These are phyloP conservation scores for Actinomortierella wolfii DNA, from an alignment of 371 early-diverging fungal species.

Conservation along the genomic window DNA sequence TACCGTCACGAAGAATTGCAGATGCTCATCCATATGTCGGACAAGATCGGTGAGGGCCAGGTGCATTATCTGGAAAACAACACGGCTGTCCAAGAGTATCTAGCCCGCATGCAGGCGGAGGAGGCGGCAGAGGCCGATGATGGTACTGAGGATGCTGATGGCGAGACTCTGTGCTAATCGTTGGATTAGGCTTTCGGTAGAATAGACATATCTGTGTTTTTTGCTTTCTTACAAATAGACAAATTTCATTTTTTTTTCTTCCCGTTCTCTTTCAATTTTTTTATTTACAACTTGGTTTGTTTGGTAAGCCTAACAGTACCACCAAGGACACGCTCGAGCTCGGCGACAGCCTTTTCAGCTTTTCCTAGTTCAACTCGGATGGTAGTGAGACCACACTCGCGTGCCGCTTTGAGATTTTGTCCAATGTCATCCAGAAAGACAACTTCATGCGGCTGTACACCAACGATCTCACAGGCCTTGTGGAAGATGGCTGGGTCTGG, in stretches of 20 bases:
- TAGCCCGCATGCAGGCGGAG: constrained; percentile 21
- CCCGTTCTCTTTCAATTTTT: too few relatives aligned
- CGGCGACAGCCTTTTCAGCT: constrained; percentile 60
- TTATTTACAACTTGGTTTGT: constrained; percentile 18
- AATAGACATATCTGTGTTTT: too few relatives aligned
- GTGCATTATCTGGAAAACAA: constrained; percentile 18
- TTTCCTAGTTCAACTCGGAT: constrained; percentile 64
- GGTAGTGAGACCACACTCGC: constrained; percentile 65
- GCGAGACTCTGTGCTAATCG: too few relatives aligned
- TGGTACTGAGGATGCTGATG: too few relatives aligned
- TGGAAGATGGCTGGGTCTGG: constrained; percentile 71
- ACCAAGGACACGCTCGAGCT: constrained; percentile 50
- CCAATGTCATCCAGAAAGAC: constrained; percentile 83
- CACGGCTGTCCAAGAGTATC: constrained; percentile 16
- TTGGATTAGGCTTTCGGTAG: too few relatives aligned
- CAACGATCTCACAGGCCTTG: constrained; percentile 64
- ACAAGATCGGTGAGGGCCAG: constrained; percentile 27
- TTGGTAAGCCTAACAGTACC: constrained; percentile 12
- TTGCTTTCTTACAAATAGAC: too few relatives aligned
- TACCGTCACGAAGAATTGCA: constrained; percentile 30
- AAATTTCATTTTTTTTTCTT: too few relatives aligned
- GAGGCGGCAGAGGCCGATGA: too few relatives aligned
- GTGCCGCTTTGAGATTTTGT: constrained; percentile 65
- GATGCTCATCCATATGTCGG: constrained; percentile 14
- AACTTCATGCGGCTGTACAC: constrained; percentile 62